Evolutionary conservation across 441 rosid species (phyloP), one percentile per base, ranked within the genome.

Genomic region (Croton setiger): DNA sequence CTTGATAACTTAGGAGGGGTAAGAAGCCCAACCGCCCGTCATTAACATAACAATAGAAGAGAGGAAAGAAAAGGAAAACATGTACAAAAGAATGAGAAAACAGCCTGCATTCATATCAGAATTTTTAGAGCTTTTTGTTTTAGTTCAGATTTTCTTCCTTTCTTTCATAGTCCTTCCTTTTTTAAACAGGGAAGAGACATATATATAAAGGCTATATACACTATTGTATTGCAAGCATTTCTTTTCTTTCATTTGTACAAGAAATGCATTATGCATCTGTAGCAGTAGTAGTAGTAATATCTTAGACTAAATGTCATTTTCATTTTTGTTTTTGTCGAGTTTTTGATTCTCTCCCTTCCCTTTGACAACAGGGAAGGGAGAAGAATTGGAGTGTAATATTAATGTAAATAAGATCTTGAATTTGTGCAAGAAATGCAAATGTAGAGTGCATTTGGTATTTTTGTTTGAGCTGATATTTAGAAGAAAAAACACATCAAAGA

Each of bases 11-110:
- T 91, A 64, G 90, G 92, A 21, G 92, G 84, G 39, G 47, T 81
- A 77, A 86, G 87, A 77, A 92, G 98, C 71, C 99, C 99, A 0
- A 87, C 93, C 0, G 79, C 94, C 6, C 83, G 96, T 67, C 92
- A 92, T 79, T 94, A 37, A 37, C 71, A 85, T 20, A 23, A 13
- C 59, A 61, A 47, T 33, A 53, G 69, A 20, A 9, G 57, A 60
- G 61, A 68, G 64, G 36, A 54, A 37, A 66, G 45, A 44, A 51
- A 53, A n/a, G 61, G 48, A 58, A 66, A 54, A 63, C 45, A 70
- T 15, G 41, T n/a, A 56, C 14, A 67, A 52, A 17, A 51, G 15
- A 21, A 18, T 15, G 68, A 67, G 61, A 73, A 70, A 76, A 1
- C 55, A 27, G 55, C 69, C 51, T 49, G 56, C 49, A 64, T 60